Percentiles rank a stretch among this genome's conserved stretches.
phyloP scores from a whole-genome alignment of 1,139 yeast genomes.

The Kodamaea sp. region DNA sequence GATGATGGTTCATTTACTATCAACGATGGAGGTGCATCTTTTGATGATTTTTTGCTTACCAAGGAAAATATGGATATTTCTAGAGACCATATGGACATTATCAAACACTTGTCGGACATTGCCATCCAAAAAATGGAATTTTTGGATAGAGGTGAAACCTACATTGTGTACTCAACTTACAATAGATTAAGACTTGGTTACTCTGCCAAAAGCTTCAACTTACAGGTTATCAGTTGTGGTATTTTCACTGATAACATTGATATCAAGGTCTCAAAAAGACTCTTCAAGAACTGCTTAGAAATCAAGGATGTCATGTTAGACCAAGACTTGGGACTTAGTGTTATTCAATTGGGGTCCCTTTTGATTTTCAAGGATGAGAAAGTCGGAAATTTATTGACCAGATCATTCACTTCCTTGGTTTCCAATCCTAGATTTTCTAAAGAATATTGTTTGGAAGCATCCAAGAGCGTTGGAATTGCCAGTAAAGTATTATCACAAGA shows the following conservation, averaged over 20 bases:
- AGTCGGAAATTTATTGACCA: conserved; percentile 48
- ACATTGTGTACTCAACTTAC: conserved; percentile 44
- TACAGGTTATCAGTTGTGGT: conserved; percentile 48
- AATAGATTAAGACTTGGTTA: conserved; percentile 43
- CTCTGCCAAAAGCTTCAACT: conserved; percentile 38
- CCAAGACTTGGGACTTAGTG: conserved; percentile 47
- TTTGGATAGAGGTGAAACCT: conserved; percentile 48
- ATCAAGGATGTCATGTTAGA: conserved; percentile 47
- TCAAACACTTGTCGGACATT: conserved; percentile 32
- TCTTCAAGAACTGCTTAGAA: conserved; percentile 41
- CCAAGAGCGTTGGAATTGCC: conserved; percentile 46
- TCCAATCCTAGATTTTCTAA: conserved; percentile 42
- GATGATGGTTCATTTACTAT: conserved; percentile 16
- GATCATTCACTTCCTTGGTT: conserved; percentile 51
- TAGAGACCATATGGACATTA: conserved; percentile 19
- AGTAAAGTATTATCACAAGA: conserved; percentile 65
- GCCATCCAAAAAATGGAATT: conserved; percentile 44
- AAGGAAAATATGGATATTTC: conserved; percentile 13
- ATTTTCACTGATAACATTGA: conserved; percentile 43
- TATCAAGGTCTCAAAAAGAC: conserved; percentile 30
- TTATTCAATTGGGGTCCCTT: conserved; percentile 57
- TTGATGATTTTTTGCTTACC: conserved; percentile 7
- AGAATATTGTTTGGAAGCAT: conserved; percentile 32
- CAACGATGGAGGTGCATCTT: conserved; percentile 3
- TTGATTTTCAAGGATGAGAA: conserved; percentile 49